Conservation (phyloP, 2,329 filamentous ascomycete genomes). For the Pseudogymnoascus sp. region DNA sequence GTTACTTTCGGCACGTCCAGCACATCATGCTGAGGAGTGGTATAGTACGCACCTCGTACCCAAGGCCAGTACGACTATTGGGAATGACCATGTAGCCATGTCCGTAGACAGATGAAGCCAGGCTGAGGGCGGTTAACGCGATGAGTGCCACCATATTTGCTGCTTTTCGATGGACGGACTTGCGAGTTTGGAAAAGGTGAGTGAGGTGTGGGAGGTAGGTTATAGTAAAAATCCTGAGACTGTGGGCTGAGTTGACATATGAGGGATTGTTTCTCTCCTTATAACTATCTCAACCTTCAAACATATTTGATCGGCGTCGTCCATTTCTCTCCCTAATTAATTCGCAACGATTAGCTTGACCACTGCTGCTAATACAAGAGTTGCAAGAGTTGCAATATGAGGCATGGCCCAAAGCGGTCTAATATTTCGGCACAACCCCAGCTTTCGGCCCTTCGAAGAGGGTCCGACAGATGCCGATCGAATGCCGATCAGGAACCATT, state of each 20-base stretch:
- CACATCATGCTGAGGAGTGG: background rate
- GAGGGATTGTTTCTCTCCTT: background rate
- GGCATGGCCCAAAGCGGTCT: background rate
- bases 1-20: background rate
- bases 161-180: background rate
- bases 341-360: background rate
- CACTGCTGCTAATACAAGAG: background rate
- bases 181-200: background rate
- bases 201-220: background rate
- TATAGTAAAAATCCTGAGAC: background rate
- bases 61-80: slow-evolving; percentile 38
- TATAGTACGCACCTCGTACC: slow-evolving; percentile 32
- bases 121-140: background rate
- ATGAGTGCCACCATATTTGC: background rate
- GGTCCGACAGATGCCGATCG: background rate
- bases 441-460: background rate
- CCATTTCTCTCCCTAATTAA: background rate
- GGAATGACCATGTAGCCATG: slow-evolving; percentile 41
- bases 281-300: background rate
- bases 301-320: background rate
- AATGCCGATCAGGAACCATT: background rate
- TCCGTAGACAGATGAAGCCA: slow-evolving; percentile 24
- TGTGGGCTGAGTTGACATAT: background rate
- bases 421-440: background rate
- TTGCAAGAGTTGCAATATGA: background rate